Evolutionary conservation across 331 rosid species (phyloP).

Genomic region (Ulmus americana): DNA sequence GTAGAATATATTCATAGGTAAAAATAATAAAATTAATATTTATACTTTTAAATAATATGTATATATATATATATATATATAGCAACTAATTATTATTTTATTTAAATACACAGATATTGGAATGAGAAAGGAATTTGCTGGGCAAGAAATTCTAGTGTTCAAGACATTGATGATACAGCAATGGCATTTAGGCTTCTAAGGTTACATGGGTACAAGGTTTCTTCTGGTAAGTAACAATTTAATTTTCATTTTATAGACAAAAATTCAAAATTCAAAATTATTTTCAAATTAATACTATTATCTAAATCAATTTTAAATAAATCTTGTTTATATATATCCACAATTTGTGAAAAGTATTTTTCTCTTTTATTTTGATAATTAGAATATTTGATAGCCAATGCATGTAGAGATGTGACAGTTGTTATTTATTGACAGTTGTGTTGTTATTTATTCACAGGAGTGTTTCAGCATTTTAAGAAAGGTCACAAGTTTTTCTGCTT

Average conservation of each 20-base stretch:
- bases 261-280: too few relatives aligned
- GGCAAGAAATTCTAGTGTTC: slow-evolving; percentile 67
- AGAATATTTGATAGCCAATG: too few relatives aligned
- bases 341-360: too few relatives aligned
- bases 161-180: slow-evolving; percentile 80
- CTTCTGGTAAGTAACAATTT: slow-evolving; percentile 36
- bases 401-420: too few relatives aligned
- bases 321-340: too few relatives aligned
- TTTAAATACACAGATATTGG: slow-evolving; percentile 45
- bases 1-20: slow-evolving; percentile 56
- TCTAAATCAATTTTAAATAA: too few relatives aligned
- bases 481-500: slow-evolving; percentile 68
- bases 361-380: too few relatives aligned
- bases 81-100: neutral
- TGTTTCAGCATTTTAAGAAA: slow-evolving; percentile 67
- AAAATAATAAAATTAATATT: neutral
- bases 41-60: too few relatives aligned
- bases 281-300: too few relatives aligned
- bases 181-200: slow-evolving; percentile 84
- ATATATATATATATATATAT: neutral
- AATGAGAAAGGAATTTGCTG: slow-evolving; percentile 71
- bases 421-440: too few relatives aligned
- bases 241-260: too few relatives aligned
- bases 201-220: slow-evolving; percentile 58
- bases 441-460: slow-evolving; percentile 35